Percentiles rank a stretch among this genome's conserved stretches.
Conservation (phyloP, 2,329 filamentous ascomycete species). For the Claviceps lovelessii region DNA sequence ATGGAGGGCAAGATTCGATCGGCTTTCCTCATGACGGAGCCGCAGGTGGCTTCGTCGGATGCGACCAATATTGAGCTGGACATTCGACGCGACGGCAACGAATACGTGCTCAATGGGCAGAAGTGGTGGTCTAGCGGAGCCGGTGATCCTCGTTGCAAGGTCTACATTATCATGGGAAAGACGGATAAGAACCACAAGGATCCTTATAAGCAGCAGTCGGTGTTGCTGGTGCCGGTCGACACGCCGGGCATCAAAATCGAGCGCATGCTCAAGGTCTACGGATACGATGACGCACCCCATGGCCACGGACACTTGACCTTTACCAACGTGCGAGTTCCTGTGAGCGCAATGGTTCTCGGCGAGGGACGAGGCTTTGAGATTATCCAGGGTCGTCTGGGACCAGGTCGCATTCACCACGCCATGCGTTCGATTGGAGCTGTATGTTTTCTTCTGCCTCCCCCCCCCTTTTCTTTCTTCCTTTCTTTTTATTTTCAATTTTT, state of each 20-base stretch:
- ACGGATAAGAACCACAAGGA: slow-evolving; percentile 61
- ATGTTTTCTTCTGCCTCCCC: slow-evolving; percentile 17
- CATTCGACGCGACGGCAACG: slow-evolving; percentile 69
- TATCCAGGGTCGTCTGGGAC: slow-evolving; percentile 90
- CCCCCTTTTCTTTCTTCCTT: no score
- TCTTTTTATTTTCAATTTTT: background rate
- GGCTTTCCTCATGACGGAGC: slow-evolving; percentile 90
- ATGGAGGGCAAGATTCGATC: slow-evolving; percentile 76
- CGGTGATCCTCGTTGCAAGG: slow-evolving; percentile 77
- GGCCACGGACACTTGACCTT: slow-evolving; percentile 91
- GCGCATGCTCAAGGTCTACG: slow-evolving; percentile 86
- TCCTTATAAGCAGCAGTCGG: slow-evolving; percentile 81
- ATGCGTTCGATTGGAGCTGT: slow-evolving; percentile 87
- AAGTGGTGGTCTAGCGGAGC: slow-evolving; percentile 99
- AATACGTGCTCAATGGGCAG: slow-evolving; percentile 84
- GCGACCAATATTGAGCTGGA: slow-evolving; percentile 82
- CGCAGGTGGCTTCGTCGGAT: slow-evolving; percentile 75
- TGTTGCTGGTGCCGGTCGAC: slow-evolving; percentile 71
- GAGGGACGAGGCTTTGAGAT: slow-evolving; percentile 95
- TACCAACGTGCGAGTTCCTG: slow-evolving; percentile 77
- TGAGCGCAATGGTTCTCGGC: slow-evolving; percentile 72
- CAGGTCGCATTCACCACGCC: slow-evolving; percentile 91
- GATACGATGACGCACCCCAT: slow-evolving; percentile 96
- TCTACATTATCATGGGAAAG: slow-evolving; percentile 98
- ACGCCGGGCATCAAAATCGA: slow-evolving; percentile 82